Conservation (phyloP, 257 asterid genomes). For the Sherardia arvensis region DNA sequence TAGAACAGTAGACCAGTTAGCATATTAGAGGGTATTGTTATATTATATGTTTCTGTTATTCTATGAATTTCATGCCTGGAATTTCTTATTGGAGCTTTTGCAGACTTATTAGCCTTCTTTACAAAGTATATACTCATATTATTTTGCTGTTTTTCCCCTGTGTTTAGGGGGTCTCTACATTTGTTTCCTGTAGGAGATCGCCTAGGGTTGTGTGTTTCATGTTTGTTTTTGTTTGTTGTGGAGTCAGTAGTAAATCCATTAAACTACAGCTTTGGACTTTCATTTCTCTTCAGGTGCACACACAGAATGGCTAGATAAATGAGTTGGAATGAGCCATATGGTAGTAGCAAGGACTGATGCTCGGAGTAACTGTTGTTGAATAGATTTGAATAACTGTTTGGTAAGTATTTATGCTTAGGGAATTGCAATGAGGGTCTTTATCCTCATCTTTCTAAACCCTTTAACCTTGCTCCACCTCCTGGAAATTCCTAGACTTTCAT, state of each 20-base stretch:
- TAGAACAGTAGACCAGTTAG: constrained; percentile 1
- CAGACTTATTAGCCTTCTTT: not conserved
- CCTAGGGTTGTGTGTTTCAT: too few relatives aligned
- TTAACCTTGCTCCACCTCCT: not conserved
- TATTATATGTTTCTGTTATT: constrained; percentile 2
- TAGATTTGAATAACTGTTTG: too few relatives aligned
- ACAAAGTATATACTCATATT: not conserved
- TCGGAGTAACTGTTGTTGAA: not conserved
- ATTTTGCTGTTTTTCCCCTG: too few relatives aligned
- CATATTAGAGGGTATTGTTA: not conserved
- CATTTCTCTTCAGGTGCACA: not conserved
- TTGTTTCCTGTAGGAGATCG: too few relatives aligned
- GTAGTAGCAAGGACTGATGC: not conserved
- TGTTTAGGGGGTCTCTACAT: too few relatives aligned
- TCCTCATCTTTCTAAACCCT: not conserved
- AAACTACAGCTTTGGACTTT: not conserved
- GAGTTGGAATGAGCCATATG: not conserved
- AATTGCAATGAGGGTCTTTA: not conserved
- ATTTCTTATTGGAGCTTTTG: not conserved
- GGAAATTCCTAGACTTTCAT: not conserved
- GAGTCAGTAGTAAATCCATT: not conserved
- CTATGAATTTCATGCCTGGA: not conserved
- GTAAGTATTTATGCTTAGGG: not conserved
- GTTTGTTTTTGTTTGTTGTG: not conserved
- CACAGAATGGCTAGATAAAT: not conserved